A percentile compares a stretch with the other conserved stretches of the same genome.
phyloP scores from a whole-genome alignment of 768 basidiomycete species.

The Hygrophoropsis aurantiaca region DNA sequence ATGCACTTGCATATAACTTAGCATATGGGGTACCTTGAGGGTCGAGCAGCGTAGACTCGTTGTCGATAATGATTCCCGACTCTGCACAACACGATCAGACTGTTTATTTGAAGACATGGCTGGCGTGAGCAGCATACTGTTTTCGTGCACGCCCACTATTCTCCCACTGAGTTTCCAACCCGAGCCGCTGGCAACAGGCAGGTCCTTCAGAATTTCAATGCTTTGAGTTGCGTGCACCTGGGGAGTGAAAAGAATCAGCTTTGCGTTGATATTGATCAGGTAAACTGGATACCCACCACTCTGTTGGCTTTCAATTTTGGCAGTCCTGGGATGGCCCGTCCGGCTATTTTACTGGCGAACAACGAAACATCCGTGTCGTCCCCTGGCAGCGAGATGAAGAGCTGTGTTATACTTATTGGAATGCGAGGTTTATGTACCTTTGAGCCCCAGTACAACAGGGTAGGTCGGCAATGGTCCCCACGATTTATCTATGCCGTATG shows the following conservation, averaged over 20 bases:
- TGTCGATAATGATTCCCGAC: slow-evolving; percentile 70
- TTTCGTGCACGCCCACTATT: slow-evolving; percentile 74
- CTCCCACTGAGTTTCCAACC: slow-evolving; percentile 76
- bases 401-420: not conserved
- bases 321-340: slow-evolving; percentile 55
- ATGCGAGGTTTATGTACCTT: slow-evolving; percentile 38
- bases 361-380: slow-evolving; percentile 64
- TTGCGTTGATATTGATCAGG: not conserved
- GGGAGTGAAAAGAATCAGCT: not conserved
- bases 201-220: slow-evolving; percentile 76
- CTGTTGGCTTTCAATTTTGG: slow-evolving; percentile 71
- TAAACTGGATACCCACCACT: slow-evolving; percentile 45
- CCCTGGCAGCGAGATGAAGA: slow-evolving; percentile 31
- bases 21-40: slow-evolving; percentile 59
- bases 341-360: slow-evolving; percentile 52
- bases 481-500: slow-evolving; percentile 57
- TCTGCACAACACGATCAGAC: slow-evolving; percentile 42
- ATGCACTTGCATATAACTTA: slow-evolving; percentile 54
- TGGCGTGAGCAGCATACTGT: slow-evolving; percentile 52
- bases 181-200: slow-evolving; percentile 71
- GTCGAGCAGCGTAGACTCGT: slow-evolving; percentile 63
- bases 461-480: slow-evolving; percentile 84
- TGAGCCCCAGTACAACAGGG: slow-evolving; percentile 76
- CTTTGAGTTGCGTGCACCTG: slow-evolving; percentile 80
- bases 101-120: not conserved